Percentiles rank a stretch among this genome's conserved stretches.
Conservation (phyloP, 106 monocot genomes). For the Dioscorea zingiberensis region DNA sequence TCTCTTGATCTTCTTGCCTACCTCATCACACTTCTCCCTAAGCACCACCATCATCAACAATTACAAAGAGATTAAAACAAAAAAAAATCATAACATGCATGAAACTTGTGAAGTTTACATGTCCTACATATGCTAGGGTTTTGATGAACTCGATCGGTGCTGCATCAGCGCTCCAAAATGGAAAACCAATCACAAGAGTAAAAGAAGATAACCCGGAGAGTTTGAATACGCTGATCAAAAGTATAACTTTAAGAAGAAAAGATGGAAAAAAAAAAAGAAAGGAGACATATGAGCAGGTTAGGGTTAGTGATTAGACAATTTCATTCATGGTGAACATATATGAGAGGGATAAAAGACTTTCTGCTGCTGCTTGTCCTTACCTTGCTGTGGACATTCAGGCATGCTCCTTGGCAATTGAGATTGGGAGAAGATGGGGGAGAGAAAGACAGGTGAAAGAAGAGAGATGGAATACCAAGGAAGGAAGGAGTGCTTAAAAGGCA, state of each 20-base stretch:
- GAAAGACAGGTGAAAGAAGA: constrained; percentile 5
- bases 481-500: constrained; percentile 75
- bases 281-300: not conserved
- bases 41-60: not conserved
- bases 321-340: not conserved
- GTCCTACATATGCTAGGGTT: not conserved
- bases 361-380: constrained; percentile 27
- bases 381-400: constrained; percentile 80
- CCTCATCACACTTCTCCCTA: constrained; percentile 59
- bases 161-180: too few species aligned
- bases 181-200: not conserved
- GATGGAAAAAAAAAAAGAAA: constrained; percentile 1
- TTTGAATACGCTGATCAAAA: too few species aligned
- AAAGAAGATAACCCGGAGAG: too few species aligned
- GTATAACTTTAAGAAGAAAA: too few species aligned
- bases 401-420: constrained; percentile 29
- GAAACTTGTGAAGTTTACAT: not conserved
- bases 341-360: not conserved
- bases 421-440: constrained; percentile 5
- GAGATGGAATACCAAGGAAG: constrained; percentile 27
- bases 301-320: too few species aligned
- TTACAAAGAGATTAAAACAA: not conserved
- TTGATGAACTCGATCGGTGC: not conserved
- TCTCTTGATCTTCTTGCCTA: constrained; percentile 66
- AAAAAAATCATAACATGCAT: not conserved